A percentile compares a stretch with the other conserved stretches of the same genome.
phyloP scores from a whole-genome alignment of 2,329 filamentous ascomycete species.

The Aspergillus clavatus region DNA sequence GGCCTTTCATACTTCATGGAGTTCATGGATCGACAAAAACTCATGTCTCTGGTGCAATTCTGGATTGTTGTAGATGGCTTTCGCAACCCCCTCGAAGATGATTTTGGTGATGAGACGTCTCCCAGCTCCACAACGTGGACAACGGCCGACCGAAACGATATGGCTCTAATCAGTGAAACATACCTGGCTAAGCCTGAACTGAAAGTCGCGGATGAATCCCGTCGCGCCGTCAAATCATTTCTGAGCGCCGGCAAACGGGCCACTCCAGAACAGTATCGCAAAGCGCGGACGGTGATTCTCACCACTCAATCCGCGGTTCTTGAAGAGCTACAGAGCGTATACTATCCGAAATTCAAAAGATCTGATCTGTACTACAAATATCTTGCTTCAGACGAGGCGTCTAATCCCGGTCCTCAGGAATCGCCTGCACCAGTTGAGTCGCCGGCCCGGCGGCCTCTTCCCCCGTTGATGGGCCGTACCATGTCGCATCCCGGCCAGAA shows the following conservation, averaged over 20 bases:
- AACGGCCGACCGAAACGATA: conserved; percentile 76
- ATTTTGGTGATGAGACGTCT: conserved; percentile 66
- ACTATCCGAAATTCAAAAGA: conserved; percentile 82
- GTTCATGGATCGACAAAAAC: conserved; percentile 87
- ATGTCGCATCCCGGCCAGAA: conserved; percentile 44
- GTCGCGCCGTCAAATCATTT: conserved; percentile 68
- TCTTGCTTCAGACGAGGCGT: conserved; percentile 73
- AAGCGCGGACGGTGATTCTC: conserved; percentile 74
- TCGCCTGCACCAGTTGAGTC: conserved; percentile 22
- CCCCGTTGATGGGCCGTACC: conserved; percentile 44
- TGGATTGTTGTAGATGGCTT: conserved; percentile 98
- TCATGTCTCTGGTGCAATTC: conserved; percentile 91
- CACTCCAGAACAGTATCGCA: conserved; percentile 74
- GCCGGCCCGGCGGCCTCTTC: conserved; percentile 37
- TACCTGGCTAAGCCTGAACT: conserved; percentile 82
- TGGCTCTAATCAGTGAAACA: conserved; percentile 85
- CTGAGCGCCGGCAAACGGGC: conserved; percentile 71
- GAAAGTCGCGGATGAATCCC: conserved; percentile 66
- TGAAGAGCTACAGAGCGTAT: conserved; percentile 73
- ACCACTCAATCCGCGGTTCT: conserved; percentile 76
- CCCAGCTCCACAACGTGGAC: conserved; percentile 66
- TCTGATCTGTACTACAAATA: conserved; percentile 97
- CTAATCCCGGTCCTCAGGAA: conserved; percentile 19
- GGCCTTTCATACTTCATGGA: conserved; percentile 99
- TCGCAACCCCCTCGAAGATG: conserved; percentile 86